Evolutionary conservation across 805 yeast genomes (phyloP), one percentile per base, ranked within the genome.

Genomic region (Kazachstania africana): DNA sequence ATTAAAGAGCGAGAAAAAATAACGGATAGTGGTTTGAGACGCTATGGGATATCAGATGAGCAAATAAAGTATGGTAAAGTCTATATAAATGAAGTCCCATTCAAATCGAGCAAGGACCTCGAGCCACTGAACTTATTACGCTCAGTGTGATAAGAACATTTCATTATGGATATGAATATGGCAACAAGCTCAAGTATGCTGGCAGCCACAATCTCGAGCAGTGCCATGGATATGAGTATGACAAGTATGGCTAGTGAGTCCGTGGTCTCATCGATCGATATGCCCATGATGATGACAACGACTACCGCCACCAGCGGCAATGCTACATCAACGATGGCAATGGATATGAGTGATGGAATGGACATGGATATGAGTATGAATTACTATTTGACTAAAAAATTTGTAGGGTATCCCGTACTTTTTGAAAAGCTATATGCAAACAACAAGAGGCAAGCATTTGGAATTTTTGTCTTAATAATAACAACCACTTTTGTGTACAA

Each of bases 381-480:
- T 50, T 67, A 63, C 57, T 70, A 61, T 43, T 55, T 80, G 44
- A 71, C 78, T 1, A 55, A 70, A 0, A 45, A 54, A 2, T 79
- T 61, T 53, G 39, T 52, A 3, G 54, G 63, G 25, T 72, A 72
- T 39, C 84, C 88, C 0, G 83, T 80, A 0, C 45, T 80, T 4
- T 80, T 80, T 57, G 55, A 63, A 36, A 55, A 58, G 0, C 54
- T 80, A 28, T 45, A 47, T 9, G 88, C 88, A 3, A 42, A 59
- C 2, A 59, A 56, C 26, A 68, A 68, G 16, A 84, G 66, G 8
- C 66, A 68, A 32, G 85, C 82, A 0, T 80, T 80, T 51, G 93
- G 88, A 16, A 78, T 80, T 12, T 80, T 79, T 46, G 57, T 73
- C 22, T 57, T 75, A 10, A 48, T 80, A 15, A 70, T 80, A 47